A percentile compares a stretch with the other conserved stretches of the same genome.
These are phyloP conservation scores for Cucurbita maxima DNA, from an alignment of 306 rosid species.

Conservation along the genomic window DNA sequence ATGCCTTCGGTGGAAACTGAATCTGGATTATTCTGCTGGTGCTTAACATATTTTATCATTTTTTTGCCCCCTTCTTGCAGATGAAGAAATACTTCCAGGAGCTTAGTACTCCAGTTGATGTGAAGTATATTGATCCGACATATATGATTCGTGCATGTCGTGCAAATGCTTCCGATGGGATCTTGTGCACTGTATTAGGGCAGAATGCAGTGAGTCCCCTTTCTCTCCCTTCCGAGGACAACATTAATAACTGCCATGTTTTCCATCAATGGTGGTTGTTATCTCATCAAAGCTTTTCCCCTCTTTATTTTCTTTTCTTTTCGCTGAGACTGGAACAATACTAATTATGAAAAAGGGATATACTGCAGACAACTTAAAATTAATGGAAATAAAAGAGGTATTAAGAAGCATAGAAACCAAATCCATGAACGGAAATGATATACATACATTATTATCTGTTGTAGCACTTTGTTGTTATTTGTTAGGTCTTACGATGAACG, in stretches of 20 bases:
- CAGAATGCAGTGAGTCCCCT: conserved; percentile 82
- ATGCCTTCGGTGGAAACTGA: not conserved
- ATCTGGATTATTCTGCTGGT: not conserved
- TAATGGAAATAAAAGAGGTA: not conserved
- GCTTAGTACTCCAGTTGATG: conserved; percentile 65
- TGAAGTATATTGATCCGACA: conserved; percentile 92
- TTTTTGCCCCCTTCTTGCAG: conserved; percentile 24
- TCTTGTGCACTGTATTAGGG: conserved; percentile 85
- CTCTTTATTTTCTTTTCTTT: not conserved
- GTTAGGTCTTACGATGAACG: not conserved
- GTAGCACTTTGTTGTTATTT: not conserved
- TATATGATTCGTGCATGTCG: conserved; percentile 96
- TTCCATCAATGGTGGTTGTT: not conserved
- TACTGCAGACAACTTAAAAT: not conserved
- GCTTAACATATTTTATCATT: not conserved
- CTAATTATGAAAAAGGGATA: not conserved
- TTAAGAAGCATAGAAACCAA: not conserved
- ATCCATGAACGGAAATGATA: not conserved
- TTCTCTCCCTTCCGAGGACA: not conserved
- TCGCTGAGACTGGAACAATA: not conserved
- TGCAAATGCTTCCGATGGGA: conserved; percentile 98
- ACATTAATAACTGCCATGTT: not conserved
- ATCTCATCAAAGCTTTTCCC: not conserved
- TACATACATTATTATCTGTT: not conserved
- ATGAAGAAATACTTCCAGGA: conserved; percentile 59